Conservation (phyloP, 2,329 filamentous ascomycete genomes). For the Beauveria medogensis region DNA sequence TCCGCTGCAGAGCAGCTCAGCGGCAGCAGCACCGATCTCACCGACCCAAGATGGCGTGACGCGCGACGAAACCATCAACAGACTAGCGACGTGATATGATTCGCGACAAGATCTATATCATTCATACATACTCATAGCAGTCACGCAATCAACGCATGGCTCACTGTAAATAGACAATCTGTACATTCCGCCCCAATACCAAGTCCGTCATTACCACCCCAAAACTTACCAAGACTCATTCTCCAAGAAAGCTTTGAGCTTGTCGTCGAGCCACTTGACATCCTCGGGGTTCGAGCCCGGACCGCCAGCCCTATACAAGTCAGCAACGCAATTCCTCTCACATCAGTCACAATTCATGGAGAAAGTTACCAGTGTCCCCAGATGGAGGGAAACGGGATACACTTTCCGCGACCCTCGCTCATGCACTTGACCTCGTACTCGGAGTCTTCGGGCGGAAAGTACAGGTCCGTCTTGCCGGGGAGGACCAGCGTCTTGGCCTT, state of each 20-base stretch:
- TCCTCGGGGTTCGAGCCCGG: slow-evolving; percentile 65
- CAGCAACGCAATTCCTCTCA: neutral
- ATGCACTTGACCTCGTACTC: slow-evolving; percentile 58
- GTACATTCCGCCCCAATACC: neutral
- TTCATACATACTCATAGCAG: neutral
- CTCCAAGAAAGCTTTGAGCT: slow-evolving; percentile 40
- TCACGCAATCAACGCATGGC: neutral
- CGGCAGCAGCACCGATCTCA: neutral
- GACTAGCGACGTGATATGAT: neutral
- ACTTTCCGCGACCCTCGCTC: slow-evolving; percentile 24
- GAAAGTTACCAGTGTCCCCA: slow-evolving; percentile 32
- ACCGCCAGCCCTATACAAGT: slow-evolving; percentile 48
- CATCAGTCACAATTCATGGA: neutral
- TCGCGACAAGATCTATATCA: neutral
- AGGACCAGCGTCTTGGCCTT: slow-evolving; percentile 65
- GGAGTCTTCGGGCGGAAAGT: slow-evolving; percentile 75
- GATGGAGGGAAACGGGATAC: slow-evolving; percentile 31
- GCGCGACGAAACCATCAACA: neutral
- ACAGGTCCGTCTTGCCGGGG: slow-evolving; percentile 66
- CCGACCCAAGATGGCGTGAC: neutral
- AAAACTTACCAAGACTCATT: slow-evolving; percentile 11
- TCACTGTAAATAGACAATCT: slow-evolving; percentile 6
- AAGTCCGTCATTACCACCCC: neutral
- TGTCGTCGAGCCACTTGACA: slow-evolving; percentile 62
- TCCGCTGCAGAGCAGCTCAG: neutral